Evolutionary conservation across 2,329 filamentous ascomycete species (phyloP).

Genomic region (Nothomitra cinnamomea): DNA sequence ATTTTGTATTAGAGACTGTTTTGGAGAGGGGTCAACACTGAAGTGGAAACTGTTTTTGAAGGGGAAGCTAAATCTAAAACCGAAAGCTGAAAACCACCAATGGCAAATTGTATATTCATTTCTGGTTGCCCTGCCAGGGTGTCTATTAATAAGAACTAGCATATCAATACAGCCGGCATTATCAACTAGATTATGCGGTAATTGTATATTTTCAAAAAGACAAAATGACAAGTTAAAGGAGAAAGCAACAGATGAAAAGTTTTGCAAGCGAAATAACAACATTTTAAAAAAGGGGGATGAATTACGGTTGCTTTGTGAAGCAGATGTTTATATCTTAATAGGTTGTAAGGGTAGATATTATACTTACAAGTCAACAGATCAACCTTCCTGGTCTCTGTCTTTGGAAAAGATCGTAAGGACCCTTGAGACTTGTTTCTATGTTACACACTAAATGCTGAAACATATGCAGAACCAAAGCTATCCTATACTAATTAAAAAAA

Average conservation of each 20-base stretch:
- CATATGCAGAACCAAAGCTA: neutral
- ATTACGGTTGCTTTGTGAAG: conserved; percentile 5
- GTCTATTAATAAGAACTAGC: conserved; percentile 1
- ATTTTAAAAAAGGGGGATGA: conserved; percentile 6
- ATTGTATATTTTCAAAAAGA: too few species aligned
- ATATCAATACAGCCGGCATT: neutral
- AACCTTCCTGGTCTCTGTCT: too few species aligned
- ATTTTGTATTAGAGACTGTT: neutral
- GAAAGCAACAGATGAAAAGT: conserved; percentile 7
- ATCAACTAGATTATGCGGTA: too few species aligned
- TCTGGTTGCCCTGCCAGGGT: neutral
- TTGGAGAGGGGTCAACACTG: neutral
- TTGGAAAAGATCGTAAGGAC: too few species aligned
- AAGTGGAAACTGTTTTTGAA: neutral
- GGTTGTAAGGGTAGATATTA: conserved; percentile 8
- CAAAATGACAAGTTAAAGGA: too few species aligned
- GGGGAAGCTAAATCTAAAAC: neutral
- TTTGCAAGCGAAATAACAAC: conserved; percentile 7
- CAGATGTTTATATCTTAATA: conserved; percentile 7
- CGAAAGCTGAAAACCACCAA: neutral
- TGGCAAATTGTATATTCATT: conserved; percentile 2
- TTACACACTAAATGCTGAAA: neutral
- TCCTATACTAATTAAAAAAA: neutral
- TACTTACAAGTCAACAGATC: conserved; percentile 7
- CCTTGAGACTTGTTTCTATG: too few species aligned